Percentiles rank a stretch among this genome's conserved stretches.
Evolutionary conservation across 108 stramenopile species (phyloP).

Genomic region (Fragilariopsis cylindrus): DNA sequence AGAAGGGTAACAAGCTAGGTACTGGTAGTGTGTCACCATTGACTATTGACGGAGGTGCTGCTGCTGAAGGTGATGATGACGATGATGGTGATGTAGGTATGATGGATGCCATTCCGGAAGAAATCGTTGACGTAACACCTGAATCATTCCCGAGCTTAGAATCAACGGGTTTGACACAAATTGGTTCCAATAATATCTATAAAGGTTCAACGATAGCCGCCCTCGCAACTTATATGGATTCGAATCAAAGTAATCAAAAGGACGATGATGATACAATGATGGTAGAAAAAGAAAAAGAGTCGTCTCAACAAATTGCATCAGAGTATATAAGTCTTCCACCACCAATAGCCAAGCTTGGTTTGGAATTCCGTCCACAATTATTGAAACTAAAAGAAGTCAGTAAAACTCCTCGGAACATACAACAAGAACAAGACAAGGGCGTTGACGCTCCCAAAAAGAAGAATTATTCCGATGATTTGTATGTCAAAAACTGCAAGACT

Average conservation of each 20-base stretch:
- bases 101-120: not conserved
- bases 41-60: not conserved
- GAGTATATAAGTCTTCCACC: not conserved
- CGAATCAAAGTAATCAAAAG: not conserved
- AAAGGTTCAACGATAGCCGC: not conserved
- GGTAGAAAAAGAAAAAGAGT: not conserved
- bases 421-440: not conserved
- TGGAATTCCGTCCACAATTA: constrained; percentile 3
- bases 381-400: not conserved
- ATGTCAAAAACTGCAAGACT: not conserved
- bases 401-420: not conserved
- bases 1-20: not conserved
- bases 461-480: not conserved
- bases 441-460: not conserved
- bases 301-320: not conserved
- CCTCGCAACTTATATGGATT: not conserved
- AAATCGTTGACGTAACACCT: not conserved
- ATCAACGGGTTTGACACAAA: not conserved
- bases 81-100: constrained; percentile 1
- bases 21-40: not conserved
- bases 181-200: not conserved
- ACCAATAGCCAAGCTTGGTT: constrained; percentile 6
- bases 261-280: not conserved
- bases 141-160: constrained; percentile 6
- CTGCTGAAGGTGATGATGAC: not conserved